Percentiles rank a stretch among this genome's conserved stretches.
phyloP scores from a whole-genome alignment of 2,329 filamentous ascomycete genomes.

The Trichophyton equinum region DNA sequence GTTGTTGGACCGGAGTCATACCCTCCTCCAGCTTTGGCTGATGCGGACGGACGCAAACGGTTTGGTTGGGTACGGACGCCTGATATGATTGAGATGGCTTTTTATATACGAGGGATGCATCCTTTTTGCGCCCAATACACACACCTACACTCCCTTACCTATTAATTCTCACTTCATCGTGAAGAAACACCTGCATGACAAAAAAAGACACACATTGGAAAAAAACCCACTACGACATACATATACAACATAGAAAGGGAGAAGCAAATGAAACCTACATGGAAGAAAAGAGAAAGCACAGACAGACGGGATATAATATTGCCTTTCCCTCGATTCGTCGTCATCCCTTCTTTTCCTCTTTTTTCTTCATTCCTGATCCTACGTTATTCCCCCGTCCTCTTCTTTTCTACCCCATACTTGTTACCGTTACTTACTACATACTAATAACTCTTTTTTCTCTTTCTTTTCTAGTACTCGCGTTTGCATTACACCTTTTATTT shows the following conservation, averaged over 20 bases:
- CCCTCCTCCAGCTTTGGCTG: not conserved
- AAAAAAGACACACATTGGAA: not conserved
- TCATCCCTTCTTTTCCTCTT: not conserved
- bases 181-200: not conserved
- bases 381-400: not conserved
- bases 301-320: not conserved
- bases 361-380: not conserved
- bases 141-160: not conserved
- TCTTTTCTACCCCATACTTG: not conserved
- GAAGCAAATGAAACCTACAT: not conserved
- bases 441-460: not conserved
- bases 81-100: constrained; percentile 2
- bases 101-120: not conserved
- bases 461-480: not conserved
- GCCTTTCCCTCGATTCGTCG: not conserved
- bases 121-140: not conserved
- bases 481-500: not conserved
- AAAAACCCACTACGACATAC: not conserved
- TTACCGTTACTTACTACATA: not conserved
- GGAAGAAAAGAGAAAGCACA: not conserved
- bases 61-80: not conserved
- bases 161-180: not conserved
- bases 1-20: not conserved
- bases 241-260: not conserved
- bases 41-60: not conserved